phyloP scores from a whole-genome alignment of 1,284 basidiomycete species.

The Calocybe gambosa region DNA sequence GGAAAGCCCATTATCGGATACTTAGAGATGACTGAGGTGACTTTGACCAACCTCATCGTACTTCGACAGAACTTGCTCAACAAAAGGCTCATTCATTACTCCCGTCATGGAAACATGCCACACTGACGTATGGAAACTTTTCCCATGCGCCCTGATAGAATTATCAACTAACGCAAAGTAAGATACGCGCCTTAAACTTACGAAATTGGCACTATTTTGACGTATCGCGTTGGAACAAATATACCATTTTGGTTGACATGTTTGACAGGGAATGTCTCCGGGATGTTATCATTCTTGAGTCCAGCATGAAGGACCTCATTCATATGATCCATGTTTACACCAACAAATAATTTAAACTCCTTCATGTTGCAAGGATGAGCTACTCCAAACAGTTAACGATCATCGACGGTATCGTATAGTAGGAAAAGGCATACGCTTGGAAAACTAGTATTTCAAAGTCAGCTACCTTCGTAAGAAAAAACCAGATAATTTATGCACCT shows the following conservation, averaged over 20 bases:
- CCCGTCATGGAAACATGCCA: slow-evolving; percentile 66
- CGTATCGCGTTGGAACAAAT: slow-evolving; percentile 54
- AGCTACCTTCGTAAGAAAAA: slow-evolving; percentile 1
- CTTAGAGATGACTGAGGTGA: slow-evolving; percentile 2
- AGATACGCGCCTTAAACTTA: slow-evolving; percentile 30
- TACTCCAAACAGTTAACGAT: slow-evolving; percentile 7
- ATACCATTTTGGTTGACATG: slow-evolving; percentile 50
- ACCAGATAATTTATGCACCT: slow-evolving; percentile 39
- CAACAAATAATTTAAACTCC: slow-evolving; percentile 67
- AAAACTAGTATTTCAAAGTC: slow-evolving; percentile 12
- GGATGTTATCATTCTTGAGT: slow-evolving; percentile 57
- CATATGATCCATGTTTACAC: slow-evolving; percentile 57
- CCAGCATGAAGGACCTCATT: slow-evolving; percentile 53
- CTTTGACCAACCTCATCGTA: slow-evolving; percentile 54
- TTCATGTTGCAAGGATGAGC: slow-evolving; percentile 77
- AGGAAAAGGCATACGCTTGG: slow-evolving; percentile 14
- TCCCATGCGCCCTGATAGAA: slow-evolving; percentile 51
- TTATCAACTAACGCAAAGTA: neutral
- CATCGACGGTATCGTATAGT: neutral
- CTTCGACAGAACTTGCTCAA: slow-evolving; percentile 42
- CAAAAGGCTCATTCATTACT: slow-evolving; percentile 44
- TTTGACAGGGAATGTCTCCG: slow-evolving; percentile 59
- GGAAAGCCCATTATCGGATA: slow-evolving; percentile 9
- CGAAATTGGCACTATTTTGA: slow-evolving; percentile 72
- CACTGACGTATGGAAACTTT: slow-evolving; percentile 70